phyloP scores from a whole-genome alignment of 352 stramenopile genomes.

The Phytophthora capsici region DNA sequence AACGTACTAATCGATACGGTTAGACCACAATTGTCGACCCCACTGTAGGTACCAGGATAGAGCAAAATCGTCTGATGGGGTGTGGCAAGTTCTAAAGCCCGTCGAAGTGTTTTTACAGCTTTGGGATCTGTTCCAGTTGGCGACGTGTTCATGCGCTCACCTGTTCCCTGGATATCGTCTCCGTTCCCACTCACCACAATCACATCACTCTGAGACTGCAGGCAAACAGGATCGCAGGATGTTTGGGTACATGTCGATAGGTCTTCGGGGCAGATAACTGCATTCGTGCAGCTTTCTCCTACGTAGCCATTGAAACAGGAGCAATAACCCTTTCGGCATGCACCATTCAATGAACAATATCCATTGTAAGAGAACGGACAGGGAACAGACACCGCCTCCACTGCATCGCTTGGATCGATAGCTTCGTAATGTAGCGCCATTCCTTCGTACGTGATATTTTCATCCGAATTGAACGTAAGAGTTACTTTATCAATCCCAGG shows the following conservation, averaged over 20 bases:
- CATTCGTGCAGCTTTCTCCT: constrained; percentile 71
- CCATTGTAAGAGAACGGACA: constrained; percentile 43
- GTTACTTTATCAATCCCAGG: constrained; percentile 38
- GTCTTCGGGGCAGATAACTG: constrained; percentile 51
- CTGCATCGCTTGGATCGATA: constrained; percentile 7
- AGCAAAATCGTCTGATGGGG: constrained; percentile 50
- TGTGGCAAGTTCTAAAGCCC: constrained; percentile 44
- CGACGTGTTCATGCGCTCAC: constrained; percentile 59
- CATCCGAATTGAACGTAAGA: constrained; percentile 52
- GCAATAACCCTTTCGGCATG: constrained; percentile 51
- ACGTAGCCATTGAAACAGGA: constrained; percentile 62
- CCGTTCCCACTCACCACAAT: constrained; percentile 60
- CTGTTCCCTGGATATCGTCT: constrained; percentile 59
- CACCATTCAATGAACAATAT: constrained; percentile 55
- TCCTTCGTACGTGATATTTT: constrained; percentile 47
- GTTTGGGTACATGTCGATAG: constrained; percentile 30
- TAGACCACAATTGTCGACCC: constrained; percentile 49
- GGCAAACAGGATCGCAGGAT: constrained; percentile 56
- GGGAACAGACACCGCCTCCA: constrained; percentile 21
- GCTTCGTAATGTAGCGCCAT: constrained; percentile 54
- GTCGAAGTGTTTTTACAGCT: constrained; percentile 50
- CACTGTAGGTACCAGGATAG: constrained; percentile 53
- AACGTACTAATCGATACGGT: constrained; percentile 28
- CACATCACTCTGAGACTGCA: constrained; percentile 32
- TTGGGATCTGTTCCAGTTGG: constrained; percentile 54